Percentiles rank a stretch among this genome's conserved stretches.
These are phyloP conservation scores for Pelargonium fulgidum DNA, from an alignment of 441 rosid genomes.

Conservation along the genomic window DNA sequence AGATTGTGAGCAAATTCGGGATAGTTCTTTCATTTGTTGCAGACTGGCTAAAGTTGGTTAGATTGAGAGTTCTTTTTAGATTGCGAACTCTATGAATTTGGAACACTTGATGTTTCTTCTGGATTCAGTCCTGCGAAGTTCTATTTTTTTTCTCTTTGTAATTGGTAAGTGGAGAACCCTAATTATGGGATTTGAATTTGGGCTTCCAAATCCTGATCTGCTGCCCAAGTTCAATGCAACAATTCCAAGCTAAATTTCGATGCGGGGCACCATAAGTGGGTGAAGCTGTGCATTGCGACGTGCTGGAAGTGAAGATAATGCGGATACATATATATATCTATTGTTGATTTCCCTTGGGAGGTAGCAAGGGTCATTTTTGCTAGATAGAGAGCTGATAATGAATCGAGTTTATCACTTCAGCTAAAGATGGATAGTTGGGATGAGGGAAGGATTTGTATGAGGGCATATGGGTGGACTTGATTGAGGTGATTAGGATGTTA, in stretches of 20 bases:
- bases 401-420: not conserved
- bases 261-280: too few relatives aligned
- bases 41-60: not conserved
- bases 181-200: too few relatives aligned
- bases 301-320: too few relatives aligned
- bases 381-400: not conserved
- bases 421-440: too few relatives aligned
- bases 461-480: not conserved
- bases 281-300: too few relatives aligned
- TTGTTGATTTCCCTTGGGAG: slow-evolving; percentile 1
- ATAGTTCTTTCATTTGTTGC: not conserved
- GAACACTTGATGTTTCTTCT: not conserved
- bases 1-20: not conserved
- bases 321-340: not conserved
- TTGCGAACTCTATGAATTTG: not conserved
- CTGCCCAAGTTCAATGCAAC: too few relatives aligned
- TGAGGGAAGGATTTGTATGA: slow-evolving; percentile 6
- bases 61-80: not conserved
- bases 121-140: not conserved
- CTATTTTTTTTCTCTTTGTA: too few relatives aligned
- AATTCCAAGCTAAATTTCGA: too few relatives aligned
- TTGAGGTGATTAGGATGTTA: not conserved
- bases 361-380: not conserved
- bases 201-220: too few relatives aligned
- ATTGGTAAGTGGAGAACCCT: too few relatives aligned